Evolutionary conservation across 805 yeast species (phyloP).

Genomic region (Maudiozyma pseudohumilis): DNA sequence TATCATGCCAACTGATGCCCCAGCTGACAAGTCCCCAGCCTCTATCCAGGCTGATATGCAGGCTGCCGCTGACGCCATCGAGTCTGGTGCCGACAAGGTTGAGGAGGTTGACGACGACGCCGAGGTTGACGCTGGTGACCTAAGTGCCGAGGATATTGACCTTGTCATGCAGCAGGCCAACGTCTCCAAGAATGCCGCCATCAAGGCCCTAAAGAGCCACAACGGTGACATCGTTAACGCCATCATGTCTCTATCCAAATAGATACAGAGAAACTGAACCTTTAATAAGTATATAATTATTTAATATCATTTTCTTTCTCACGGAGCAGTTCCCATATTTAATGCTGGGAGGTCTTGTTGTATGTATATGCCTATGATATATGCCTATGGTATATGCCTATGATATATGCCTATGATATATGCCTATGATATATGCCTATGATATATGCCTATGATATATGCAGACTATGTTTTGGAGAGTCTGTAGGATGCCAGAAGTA

Average conservation of each 20-base stretch:
- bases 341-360: too few species aligned
- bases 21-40: conserved; percentile 56
- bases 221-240: conserved; percentile 94
- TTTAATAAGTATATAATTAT: background rate
- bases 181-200: conserved; percentile 83
- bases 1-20: conserved; percentile 36
- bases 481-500: too few species aligned
- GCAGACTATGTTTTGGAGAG: too few species aligned
- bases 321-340: too few species aligned
- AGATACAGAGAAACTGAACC: too few species aligned
- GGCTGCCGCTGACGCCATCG: conserved; percentile 43
- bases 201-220: conserved; percentile 78
- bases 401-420: too few species aligned
- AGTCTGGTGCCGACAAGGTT: conserved; percentile 28
- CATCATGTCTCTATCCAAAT: conserved; percentile 64
- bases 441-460: too few species aligned
- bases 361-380: too few species aligned
- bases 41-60: conserved; percentile 76
- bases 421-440: too few species aligned
- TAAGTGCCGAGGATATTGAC: conserved; percentile 72
- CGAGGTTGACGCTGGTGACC: conserved; percentile 77
- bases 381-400: too few species aligned
- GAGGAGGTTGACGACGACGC: conserved; percentile 49
- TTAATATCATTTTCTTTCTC: background rate
- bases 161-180: conserved; percentile 87